Evolutionary conservation across 768 basidiomycete genomes (phyloP).

Genomic region (Rhizopogon vesiculosus): DNA sequence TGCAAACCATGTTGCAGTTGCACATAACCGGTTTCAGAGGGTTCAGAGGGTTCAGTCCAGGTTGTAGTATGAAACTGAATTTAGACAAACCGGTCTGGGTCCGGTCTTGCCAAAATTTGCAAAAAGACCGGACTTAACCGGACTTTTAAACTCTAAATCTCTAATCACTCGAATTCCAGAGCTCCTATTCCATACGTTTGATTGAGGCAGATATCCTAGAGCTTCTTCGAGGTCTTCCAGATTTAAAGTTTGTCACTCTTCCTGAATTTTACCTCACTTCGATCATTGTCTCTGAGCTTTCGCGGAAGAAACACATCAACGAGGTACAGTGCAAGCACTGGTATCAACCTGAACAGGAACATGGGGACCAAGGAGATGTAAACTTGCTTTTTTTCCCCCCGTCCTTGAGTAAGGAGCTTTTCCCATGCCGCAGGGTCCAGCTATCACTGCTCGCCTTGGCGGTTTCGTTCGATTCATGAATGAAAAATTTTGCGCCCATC

Average conservation of each 20-base stretch:
- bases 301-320: constrained; percentile 37
- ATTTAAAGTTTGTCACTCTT: constrained; percentile 42
- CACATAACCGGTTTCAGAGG: too few relatives aligned
- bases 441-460: constrained; percentile 39
- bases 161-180: constrained; percentile 41
- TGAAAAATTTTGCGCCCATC: constrained; percentile 37
- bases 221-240: constrained; percentile 36
- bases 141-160: too few relatives aligned
- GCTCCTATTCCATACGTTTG: constrained; percentile 31
- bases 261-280: constrained; percentile 51
- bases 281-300: constrained; percentile 39
- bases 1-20: too few relatives aligned
- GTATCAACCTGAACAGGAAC: too few relatives aligned
- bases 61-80: too few relatives aligned
- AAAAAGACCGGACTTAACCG: too few relatives aligned
- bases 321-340: too few relatives aligned
- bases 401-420: too few relatives aligned
- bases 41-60: too few relatives aligned
- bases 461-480: constrained; percentile 43
- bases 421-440: constrained; percentile 42
- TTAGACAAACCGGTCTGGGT: too few relatives aligned
- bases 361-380: constrained; percentile 34
- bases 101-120: too few relatives aligned
- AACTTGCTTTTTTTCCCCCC: constrained; percentile 43
- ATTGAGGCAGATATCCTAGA: constrained; percentile 37